A percentile compares a stretch with the other conserved stretches of the same genome.
Conservation (phyloP, 192 early-diverging fungal species). For the Coemansia sp. region DNA sequence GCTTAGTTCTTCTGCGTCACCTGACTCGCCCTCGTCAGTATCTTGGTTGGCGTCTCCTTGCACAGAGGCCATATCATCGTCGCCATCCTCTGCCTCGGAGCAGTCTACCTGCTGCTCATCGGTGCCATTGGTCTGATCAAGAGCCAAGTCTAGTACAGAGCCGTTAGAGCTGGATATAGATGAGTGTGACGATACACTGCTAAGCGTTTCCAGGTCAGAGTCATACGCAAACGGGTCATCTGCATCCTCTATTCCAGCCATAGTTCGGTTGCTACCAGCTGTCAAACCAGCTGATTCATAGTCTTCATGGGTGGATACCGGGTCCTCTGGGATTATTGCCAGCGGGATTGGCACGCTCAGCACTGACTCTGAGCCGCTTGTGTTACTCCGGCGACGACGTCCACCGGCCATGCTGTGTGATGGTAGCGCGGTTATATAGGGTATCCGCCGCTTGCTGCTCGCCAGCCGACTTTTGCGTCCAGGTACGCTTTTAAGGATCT, state of each 20-base stretch:
- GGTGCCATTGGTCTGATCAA: neutral
- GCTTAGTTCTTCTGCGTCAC: neutral
- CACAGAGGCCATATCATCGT: neutral
- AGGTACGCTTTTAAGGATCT: neutral
- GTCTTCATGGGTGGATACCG: neutral
- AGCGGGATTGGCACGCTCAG: neutral
- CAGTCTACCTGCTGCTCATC: conserved; percentile 4
- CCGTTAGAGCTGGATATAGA: conserved; percentile 41
- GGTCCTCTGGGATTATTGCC: conserved; percentile 7
- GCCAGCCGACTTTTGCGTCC: neutral
- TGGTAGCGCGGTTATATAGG: neutral
- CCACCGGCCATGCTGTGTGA: conserved; percentile 18
- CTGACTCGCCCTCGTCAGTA: conserved; percentile 3
- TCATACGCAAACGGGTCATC: conserved; percentile 55
- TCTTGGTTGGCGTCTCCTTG: conserved; percentile 1
- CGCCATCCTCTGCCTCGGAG: neutral
- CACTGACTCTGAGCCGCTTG: conserved; percentile 9
- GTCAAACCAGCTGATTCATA: neutral
- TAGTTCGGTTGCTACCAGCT: neutral
- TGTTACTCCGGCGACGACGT: conserved; percentile 23
- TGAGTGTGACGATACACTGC: conserved; percentile 50
- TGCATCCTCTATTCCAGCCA: conserved; percentile 12
- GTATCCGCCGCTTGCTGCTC: neutral
- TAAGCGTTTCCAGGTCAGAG: conserved; percentile 53
- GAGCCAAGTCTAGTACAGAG: conserved; percentile 26